Conservation (phyloP, 2,329 filamentous ascomycete genomes). For the Colletotrichum tropicicola region DNA sequence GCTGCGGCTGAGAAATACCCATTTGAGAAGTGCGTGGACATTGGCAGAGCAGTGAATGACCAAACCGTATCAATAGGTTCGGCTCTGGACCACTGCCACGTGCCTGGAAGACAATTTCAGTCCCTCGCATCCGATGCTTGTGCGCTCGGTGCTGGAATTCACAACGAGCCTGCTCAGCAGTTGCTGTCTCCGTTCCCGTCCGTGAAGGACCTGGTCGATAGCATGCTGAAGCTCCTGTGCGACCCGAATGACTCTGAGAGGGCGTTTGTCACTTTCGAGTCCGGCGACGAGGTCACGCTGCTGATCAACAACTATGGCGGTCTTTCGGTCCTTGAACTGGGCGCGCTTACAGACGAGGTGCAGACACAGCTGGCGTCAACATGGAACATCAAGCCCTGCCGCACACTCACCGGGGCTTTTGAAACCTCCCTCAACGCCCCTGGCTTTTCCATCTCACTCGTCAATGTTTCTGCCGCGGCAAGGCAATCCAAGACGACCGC, state of each 20-base stretch:
- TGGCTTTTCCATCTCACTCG: conserved; percentile 63
- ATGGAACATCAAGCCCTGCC: conserved; percentile 56
- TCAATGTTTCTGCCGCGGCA: conserved; percentile 53
- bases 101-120: conserved; percentile 69
- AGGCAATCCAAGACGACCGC: conserved; percentile 33
- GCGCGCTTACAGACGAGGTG: conserved; percentile 62
- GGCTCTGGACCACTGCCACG: conserved; percentile 76
- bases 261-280: conserved; percentile 57
- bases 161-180: conserved; percentile 51
- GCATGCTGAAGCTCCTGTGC: conserved; percentile 61
- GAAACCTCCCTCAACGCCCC: conserved; percentile 64
- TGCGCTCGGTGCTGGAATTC: conserved; percentile 63
- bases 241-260: conserved; percentile 62
- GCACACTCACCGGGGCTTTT: conserved; percentile 57
- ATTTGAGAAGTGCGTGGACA: conserved; percentile 64
- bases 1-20: conserved; percentile 66
- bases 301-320: conserved; percentile 67
- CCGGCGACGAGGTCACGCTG: conserved; percentile 56
- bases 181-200: conserved; percentile 49
- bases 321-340: conserved; percentile 62
- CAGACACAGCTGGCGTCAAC: conserved; percentile 54
- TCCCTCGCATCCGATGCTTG: conserved; percentile 47
- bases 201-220: conserved; percentile 47
- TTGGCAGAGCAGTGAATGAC: conserved; percentile 65
- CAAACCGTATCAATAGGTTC: conserved; percentile 73